Conservation (phyloP, 139 green algal species). For the Monoraphidium neglectum region DNA sequence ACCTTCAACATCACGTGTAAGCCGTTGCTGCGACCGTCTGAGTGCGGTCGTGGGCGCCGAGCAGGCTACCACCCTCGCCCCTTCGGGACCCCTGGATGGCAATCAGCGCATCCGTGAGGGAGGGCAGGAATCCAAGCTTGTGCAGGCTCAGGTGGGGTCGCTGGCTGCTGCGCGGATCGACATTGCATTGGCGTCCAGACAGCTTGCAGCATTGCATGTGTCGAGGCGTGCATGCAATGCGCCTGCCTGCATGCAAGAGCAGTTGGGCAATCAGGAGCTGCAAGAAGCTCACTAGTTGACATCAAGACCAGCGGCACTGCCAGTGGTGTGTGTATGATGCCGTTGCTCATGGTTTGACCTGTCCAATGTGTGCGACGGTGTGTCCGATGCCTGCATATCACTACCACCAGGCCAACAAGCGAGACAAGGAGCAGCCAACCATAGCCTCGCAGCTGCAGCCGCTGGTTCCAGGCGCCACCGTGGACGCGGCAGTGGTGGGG, state of each 20-base stretch:
- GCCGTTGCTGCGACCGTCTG: not conserved
- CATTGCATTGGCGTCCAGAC: not conserved
- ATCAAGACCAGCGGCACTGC: not conserved
- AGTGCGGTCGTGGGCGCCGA: not conserved
- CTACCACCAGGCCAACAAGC: conserved; percentile 73
- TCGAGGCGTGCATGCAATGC: conserved; percentile 2
- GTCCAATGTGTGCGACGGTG: not conserved
- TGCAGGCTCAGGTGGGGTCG: conserved; percentile 54
- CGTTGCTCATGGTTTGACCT: not conserved
- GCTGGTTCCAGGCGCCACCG: conserved; percentile 6
- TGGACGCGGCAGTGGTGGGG: conserved; percentile 82
- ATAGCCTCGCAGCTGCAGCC: conserved; percentile 52
- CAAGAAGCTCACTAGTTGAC: not conserved
- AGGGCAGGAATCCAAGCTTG: conserved; percentile 59
- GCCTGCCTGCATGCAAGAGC: not conserved
- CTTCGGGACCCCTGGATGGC: conserved; percentile 2
- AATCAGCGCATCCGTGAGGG: conserved; percentile 69
- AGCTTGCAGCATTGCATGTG: not conserved
- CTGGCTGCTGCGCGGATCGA: not conserved
- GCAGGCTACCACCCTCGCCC: not conserved
- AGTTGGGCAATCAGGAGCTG: not conserved
- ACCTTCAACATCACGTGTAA: not conserved
- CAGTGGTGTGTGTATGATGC: not conserved
- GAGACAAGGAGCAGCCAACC: conserved; percentile 57
- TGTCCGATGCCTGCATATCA: not conserved